These are phyloP conservation scores for Xylariaceae sp. DNA, from an alignment of 2,329 filamentous ascomycete species.

Conservation along the genomic window DNA sequence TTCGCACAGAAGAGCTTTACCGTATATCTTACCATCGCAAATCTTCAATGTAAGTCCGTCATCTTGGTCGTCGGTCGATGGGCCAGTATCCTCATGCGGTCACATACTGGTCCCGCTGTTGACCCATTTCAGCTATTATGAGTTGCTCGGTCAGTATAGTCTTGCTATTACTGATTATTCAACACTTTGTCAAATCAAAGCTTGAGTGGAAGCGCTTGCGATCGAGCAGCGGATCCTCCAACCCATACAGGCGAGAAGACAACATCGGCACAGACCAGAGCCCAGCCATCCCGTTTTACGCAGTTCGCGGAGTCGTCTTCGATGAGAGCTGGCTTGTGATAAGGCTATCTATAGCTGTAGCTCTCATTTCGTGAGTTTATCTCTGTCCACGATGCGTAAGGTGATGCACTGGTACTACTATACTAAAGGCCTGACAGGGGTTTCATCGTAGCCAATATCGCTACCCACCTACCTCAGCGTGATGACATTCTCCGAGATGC, in stretches of 20 bases:
- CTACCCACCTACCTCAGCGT: constrained; percentile 19
- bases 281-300: constrained; percentile 5
- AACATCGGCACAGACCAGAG: constrained; percentile 2
- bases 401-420: background rate
- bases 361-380: constrained; percentile 19
- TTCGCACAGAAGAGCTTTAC: constrained; percentile 20
- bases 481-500: constrained; percentile 18
- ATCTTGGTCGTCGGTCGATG: background rate
- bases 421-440: constrained; percentile 9
- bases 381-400: background rate
- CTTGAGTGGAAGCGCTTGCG: constrained; percentile 13
- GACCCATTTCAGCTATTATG: constrained; percentile 11
- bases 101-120: background rate
- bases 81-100: background rate
- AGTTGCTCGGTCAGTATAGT: constrained; percentile 18
- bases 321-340: constrained; percentile 22
- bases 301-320: constrained; percentile 13
- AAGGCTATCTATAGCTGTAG: constrained; percentile 19
- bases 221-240: background rate
- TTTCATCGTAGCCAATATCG: constrained; percentile 21
- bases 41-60: constrained; percentile 14
- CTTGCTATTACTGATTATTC: constrained; percentile 15
- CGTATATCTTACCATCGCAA: constrained; percentile 22
- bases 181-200: constrained; percentile 16
- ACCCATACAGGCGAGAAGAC: no score